Base-by-base conservation (phyloP, 2,329 filamentous ascomycete genomes). In the Hirsutella minnesotensis region DNA sequence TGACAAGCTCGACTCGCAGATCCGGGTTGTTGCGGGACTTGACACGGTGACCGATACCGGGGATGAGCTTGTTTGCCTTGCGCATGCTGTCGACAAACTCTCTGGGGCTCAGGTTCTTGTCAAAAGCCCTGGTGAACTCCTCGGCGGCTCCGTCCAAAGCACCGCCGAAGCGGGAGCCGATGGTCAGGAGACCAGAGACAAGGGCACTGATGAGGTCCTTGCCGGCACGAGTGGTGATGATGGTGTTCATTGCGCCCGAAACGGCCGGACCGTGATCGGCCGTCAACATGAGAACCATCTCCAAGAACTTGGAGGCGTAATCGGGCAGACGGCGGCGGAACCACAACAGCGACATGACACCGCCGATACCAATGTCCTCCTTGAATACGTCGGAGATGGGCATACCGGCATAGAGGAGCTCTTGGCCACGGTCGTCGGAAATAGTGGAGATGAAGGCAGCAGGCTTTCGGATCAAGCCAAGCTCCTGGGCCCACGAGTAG, bases 271-370 rank as follows among this genome's bases (percentile, higher is more conserved):
- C 92, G 81, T 98, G 92, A 63, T 98, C 92, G 57, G 92, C 92
- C 62, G 92, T 98, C 62, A 98, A 81, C 92, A 98, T 98, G 66
- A 98, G 90, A 53, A 98, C 92, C 92, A 98, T 98, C 77, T 98
- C 92, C 56, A 98, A 73, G 78, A 98, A 98, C 73, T 94, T 94
- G 77, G 87, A 94, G 60, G 92, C 92, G 65, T 95, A 96, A 61
- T 83, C 74, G 50, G 92, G 92, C 49, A 98, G 84, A 62, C 92
- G 86, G 68, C 92, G 89, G 61, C 92, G 90, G 88, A 98, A 98
- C 92, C 92, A 98, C 56, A 98, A 77, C 45, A 98, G 81, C 47
- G 92, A 95, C 92, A 98, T 98, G 72, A 98, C 92, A 83, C 92
- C 92, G 65, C 92, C 92, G 57, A 98, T 96, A 57, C 92, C 92